Base-by-base conservation (phyloP, 1,139 yeast species). In the Hyphopichia burtonii region DNA sequence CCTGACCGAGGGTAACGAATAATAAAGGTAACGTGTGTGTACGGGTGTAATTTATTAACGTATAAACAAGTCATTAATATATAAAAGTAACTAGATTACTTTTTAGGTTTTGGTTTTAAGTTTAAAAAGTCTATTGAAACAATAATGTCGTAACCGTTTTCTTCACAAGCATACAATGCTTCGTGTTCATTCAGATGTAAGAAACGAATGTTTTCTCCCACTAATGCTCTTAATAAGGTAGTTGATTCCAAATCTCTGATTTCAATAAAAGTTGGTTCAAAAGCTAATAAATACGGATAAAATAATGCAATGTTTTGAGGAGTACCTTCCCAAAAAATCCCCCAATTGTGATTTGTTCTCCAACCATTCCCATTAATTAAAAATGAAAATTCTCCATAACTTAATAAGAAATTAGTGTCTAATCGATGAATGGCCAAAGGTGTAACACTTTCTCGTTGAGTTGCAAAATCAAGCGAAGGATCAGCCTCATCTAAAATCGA, bases 341-440 rank as follows among this genome's bases (percentile, higher is more conserved):
- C 85, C 94, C 96, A 91, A 41, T 89, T 93, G 39, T 93, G 91
- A 50, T 93, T 82, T 20, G 95, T 85, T 56, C 97, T 78, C 99
- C 99, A 93, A 27, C 99, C 99, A 61, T 91, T 91, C 45, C 88
- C 78, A 56, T 93, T 91, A 52, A 93, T 95, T 65, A 87, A 89
- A 64, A 93, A 93, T 39, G 96, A 93, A 61, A 93, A 91, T 58
- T 90, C 96, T 3, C 95, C 82, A 59, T 90, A 93, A 60, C 91
- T 84, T 46, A 93, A 75, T 55, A 93, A 68, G 59, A 93, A 91
- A 66, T 91, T 94, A 45, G 85, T 83, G 47, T 94, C 94, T 47
- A 93, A 80, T 45, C 96, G 78, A 62, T 91, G 95, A 47, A 93
- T 90, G 3, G 96, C 91, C 60, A 90, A 80, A 20, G 99, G 99